Evolutionary conservation across 2,329 filamentous ascomycete genomes (phyloP).

Genomic region (Verticillium tricorpus): DNA sequence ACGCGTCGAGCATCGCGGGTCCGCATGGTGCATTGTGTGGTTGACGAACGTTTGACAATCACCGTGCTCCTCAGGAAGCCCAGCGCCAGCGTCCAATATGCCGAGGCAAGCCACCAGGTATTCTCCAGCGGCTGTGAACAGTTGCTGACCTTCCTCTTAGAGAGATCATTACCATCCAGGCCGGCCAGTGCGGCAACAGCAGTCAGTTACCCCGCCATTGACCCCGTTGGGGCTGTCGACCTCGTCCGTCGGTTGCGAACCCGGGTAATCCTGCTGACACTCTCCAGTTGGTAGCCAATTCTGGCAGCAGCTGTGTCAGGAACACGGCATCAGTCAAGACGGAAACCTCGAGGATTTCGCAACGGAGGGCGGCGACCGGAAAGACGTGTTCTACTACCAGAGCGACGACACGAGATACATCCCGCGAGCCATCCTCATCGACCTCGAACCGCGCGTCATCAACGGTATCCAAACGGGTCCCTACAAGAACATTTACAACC

Average conservation of each 20-base stretch:
- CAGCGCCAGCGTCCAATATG: conserved; percentile 8
- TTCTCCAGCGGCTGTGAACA: not conserved
- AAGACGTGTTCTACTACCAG: conserved; percentile 99
- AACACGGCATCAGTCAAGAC: conserved; percentile 96
- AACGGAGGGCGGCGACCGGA: conserved; percentile 93
- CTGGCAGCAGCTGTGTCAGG: conserved; percentile 97
- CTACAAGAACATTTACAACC: conserved; percentile 99
- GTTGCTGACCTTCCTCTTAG: conserved; percentile 37
- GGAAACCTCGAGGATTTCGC: conserved; percentile 97
- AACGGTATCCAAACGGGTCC: conserved; percentile 88
- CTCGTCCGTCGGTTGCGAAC: conserved; percentile 2
- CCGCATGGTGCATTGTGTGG: not conserved
- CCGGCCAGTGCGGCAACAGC: conserved; percentile 99
- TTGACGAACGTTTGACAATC: not conserved
- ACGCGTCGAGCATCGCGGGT: conserved; percentile 12
- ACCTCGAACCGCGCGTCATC: conserved; percentile 90
- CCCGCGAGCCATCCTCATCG: conserved; percentile 88
- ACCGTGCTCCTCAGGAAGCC: not conserved
- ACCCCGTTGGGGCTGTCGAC: not conserved
- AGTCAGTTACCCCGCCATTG: conserved; percentile 56
- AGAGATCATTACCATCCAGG: conserved; percentile 99
- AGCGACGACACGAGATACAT: conserved; percentile 99
- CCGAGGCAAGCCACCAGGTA: conserved; percentile 8
- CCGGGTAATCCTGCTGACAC: conserved; percentile 21
- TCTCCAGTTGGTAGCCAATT: conserved; percentile 86